Conservation (phyloP, 768 basidiomycete genomes). For the Sutorius australiensis region DNA sequence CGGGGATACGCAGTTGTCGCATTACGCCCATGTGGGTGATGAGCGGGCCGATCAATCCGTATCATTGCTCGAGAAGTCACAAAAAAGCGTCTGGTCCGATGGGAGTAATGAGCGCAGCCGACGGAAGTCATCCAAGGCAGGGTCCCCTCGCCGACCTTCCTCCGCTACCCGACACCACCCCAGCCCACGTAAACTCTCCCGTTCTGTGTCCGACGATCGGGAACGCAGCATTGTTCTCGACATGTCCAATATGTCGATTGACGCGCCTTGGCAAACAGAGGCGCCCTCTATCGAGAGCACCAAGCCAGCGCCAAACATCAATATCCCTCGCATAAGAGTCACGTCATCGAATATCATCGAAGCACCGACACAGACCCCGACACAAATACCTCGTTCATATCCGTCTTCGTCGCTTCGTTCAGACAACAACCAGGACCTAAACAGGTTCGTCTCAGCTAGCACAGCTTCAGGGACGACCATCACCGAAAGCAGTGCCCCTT, state of each 20-base stretch:
- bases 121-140: conserved; percentile 23
- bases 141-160: conserved; percentile 31
- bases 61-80: conserved; percentile 21
- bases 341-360: conserved; percentile 29
- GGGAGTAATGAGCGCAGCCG: conserved; percentile 26
- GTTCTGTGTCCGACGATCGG: conserved; percentile 40
- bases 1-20: conserved; percentile 56
- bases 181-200: conserved; percentile 43
- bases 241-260: conserved; percentile 43
- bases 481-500: conserved; percentile 68
- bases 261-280: conserved; percentile 32
- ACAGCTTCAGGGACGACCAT: conserved; percentile 74
- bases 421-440: conserved; percentile 66
- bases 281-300: conserved; percentile 12
- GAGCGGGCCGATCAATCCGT: conserved; percentile 10
- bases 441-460: conserved; percentile 87
- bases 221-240: conserved; percentile 40
- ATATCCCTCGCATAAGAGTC: conserved; percentile 28
- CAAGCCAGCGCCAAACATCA: conserved; percentile 1
- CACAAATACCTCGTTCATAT: conserved; percentile 33
- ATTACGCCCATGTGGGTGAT: conserved; percentile 26
- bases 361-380: conserved; percentile 32
- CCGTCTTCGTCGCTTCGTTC: conserved; percentile 51
- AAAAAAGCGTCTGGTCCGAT: conserved; percentile 27
- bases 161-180: conserved; percentile 35